Evolutionary conservation across 1,284 basidiomycete genomes (phyloP).

Genomic region (Naganishia liquefaciens): DNA sequence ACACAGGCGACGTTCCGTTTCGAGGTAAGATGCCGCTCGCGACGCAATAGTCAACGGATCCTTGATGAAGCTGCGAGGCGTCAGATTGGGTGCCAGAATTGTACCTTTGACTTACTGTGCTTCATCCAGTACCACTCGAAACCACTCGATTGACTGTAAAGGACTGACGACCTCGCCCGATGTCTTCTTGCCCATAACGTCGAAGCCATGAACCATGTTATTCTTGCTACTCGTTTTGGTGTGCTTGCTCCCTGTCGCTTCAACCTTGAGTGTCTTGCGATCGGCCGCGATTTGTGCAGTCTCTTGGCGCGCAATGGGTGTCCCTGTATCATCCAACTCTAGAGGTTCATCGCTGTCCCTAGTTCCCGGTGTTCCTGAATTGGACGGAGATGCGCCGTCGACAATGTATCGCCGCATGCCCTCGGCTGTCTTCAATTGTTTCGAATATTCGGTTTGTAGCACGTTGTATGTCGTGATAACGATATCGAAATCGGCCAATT

Average conservation of each 20-base stretch:
- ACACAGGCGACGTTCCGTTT: slow-evolving; percentile 88
- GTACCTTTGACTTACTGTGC: slow-evolving; percentile 74
- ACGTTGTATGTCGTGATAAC: slow-evolving; percentile 98
- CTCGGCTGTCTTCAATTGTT: slow-evolving; percentile 70
- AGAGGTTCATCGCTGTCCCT: slow-evolving; percentile 47
- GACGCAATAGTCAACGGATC: slow-evolving; percentile 91
- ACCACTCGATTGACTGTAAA: slow-evolving; percentile 96
- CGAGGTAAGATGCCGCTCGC: slow-evolving; percentile 89
- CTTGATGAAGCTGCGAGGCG: slow-evolving; percentile 80
- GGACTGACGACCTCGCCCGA: slow-evolving; percentile 65
- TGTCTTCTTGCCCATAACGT: slow-evolving; percentile 46
- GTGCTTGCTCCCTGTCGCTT: slow-evolving; percentile 30
- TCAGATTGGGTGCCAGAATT: not conserved
- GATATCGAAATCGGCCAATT: slow-evolving; percentile 89
- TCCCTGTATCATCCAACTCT: slow-evolving; percentile 43
- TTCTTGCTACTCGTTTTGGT: slow-evolving; percentile 38
- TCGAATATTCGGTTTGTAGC: slow-evolving; percentile 90
- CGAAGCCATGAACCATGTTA: slow-evolving; percentile 52
- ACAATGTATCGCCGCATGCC: slow-evolving; percentile 41
- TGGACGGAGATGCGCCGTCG: slow-evolving; percentile 7
- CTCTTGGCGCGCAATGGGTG: slow-evolving; percentile 8
- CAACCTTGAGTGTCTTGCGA: slow-evolving; percentile 59
- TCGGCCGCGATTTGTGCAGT: slow-evolving; percentile 64
- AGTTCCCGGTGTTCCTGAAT: slow-evolving; percentile 41
- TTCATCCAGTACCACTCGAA: slow-evolving; percentile 95